phyloP scores from a whole-genome alignment of 2,329 filamentous ascomycete species.

The Penicillium verrucosum region DNA sequence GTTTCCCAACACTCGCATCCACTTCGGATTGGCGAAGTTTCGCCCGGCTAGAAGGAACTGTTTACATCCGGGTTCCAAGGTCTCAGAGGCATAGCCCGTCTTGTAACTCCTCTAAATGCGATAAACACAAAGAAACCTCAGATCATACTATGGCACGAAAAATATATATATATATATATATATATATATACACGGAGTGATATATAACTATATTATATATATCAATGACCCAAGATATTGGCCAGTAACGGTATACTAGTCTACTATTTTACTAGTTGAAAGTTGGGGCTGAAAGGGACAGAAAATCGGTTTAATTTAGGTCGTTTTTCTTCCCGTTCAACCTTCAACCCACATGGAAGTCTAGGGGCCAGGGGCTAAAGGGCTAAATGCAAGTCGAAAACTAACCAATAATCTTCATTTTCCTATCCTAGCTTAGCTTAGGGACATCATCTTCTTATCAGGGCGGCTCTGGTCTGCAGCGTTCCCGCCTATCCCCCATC shows the following conservation, averaged over 20 bases:
- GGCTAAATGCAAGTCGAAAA: background rate
- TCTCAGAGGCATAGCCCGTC: background rate
- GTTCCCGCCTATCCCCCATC: background rate
- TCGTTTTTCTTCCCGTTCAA: background rate
- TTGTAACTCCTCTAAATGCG: background rate
- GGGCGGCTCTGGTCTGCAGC: constrained; percentile 1
- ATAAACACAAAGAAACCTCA: background rate
- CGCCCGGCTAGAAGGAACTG: background rate
- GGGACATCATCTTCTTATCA: background rate
- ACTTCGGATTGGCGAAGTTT: constrained; percentile 1
- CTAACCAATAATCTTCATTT: background rate
- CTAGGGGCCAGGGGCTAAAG: background rate
- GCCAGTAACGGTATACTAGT: background rate
- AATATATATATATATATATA: too few relatives aligned
- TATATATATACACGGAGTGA: too few relatives aligned
- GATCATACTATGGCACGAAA: background rate
- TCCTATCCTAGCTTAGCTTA: background rate
- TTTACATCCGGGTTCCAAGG: background rate
- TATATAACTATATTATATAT: too few relatives aligned
- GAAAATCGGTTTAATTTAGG: background rate
- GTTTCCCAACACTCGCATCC: background rate
- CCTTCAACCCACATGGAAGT: background rate
- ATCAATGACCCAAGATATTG: background rate
- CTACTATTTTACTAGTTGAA: background rate
- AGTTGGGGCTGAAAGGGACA: background rate